Evolutionary conservation across 2,329 filamentous ascomycete species (phyloP), one percentile per base, ranked within the genome.

Genomic region (Fusarium odoratissimum): DNA sequence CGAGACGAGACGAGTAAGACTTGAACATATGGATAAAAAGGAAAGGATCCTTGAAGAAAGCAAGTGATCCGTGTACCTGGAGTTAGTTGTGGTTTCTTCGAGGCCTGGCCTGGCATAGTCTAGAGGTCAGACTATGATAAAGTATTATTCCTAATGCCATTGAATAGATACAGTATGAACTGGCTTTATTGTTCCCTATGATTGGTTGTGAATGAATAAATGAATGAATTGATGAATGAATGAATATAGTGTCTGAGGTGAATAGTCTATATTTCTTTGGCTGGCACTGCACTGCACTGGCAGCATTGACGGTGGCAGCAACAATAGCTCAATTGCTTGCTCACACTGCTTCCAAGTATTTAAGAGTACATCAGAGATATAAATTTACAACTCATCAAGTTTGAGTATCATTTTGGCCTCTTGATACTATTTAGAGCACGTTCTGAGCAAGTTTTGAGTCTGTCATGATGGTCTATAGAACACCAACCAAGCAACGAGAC

Each of bases 91-190:
- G 31, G 41, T 58, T 49, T 69, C 48, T 73, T 65, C 46, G 58
- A 69, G 64, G 25, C 64, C 30, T 54, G 59, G 33, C 44, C 62
- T 51, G 48, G 44, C 40, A 54, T 63, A 55, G 55, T 38, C 49
- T n/a, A 60, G 54, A 71, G 49, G 60, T 60, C 65, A 64, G 60
- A 60, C 52, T 72, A 66, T 23, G 60, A 65, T 54, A 62, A 67
- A 69, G 64, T 70, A 58, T 58, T 72, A 74, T 67, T 56, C 52
- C 59, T 71, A 67, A 75, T 76, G 68, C 66, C 57, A 73, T 76
- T 78, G 75, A 78, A 77, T 78, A 78, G 67, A 70, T 75, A 75
- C 69, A 71, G 67, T 38, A 62, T 57, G 71, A 62, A 59, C 40
- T 44, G 41, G 33, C 19, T 25, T 35, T 3, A 28, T 52, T 33